A percentile compares a stretch with the other conserved stretches of the same genome.
phyloP scores from a whole-genome alignment of 2,329 filamentous ascomycete species.

The Aspergillus brunneoviolaceus region DNA sequence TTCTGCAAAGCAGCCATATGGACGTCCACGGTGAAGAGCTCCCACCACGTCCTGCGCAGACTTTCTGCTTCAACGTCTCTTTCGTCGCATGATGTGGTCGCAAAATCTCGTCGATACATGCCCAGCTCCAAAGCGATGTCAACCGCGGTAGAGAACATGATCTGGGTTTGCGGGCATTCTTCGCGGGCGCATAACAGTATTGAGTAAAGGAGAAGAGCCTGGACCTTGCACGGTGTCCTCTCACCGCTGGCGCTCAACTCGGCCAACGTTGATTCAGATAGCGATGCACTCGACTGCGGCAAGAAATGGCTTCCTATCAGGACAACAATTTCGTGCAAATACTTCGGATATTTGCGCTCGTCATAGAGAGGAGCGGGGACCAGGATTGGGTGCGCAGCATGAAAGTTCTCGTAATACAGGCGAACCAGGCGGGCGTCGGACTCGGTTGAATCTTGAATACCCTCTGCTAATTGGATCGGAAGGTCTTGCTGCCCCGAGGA shows the following conservation, averaged over 20 bases:
- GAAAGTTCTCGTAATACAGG: conserved; percentile 55
- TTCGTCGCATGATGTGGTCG: conserved; percentile 41
- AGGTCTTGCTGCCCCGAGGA: conserved; percentile 14
- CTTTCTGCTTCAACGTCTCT: conserved; percentile 70
- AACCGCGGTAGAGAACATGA: conserved; percentile 61
- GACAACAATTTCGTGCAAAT: conserved; percentile 51
- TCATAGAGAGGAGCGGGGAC: conserved; percentile 46
- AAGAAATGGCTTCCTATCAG: conserved; percentile 55
- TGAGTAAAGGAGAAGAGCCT: conserved; percentile 38
- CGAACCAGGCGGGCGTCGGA: conserved; percentile 41
- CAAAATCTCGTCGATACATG: conserved; percentile 67
- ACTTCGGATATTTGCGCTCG: conserved; percentile 43
- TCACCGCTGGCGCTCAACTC: conserved; percentile 8
- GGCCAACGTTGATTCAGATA: conserved; percentile 16
- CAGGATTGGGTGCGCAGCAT: conserved; percentile 55
- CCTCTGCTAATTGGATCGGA: conserved; percentile 16
- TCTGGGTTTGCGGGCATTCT: conserved; percentile 34
- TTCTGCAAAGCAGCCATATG: conserved; percentile 69
- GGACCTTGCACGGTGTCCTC: conserved; percentile 36
- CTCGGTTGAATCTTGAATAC: conserved; percentile 16
- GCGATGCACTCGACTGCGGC: conserved; percentile 25
- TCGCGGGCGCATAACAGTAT: conserved; percentile 36
- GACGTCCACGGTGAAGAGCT: conserved; percentile 70
- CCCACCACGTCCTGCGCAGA: conserved; percentile 88
- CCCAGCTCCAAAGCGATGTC: conserved; percentile 71